Evolutionary conservation across 768 basidiomycete species (phyloP).

Genomic region (Hypholoma sublateritium): DNA sequence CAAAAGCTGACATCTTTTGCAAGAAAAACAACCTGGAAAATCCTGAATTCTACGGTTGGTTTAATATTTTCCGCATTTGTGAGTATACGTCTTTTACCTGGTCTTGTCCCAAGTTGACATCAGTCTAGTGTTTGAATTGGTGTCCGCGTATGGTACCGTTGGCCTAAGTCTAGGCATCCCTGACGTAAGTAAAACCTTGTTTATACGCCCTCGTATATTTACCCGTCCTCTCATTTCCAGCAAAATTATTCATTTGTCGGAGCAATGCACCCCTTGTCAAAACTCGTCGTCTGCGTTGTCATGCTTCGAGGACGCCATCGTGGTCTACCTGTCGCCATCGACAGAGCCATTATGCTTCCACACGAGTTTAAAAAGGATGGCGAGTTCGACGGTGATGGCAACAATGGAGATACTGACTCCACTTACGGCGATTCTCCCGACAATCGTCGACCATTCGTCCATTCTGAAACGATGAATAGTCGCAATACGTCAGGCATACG

Average conservation of each 20-base stretch:
- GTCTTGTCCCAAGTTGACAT: not conserved
- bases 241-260: constrained; percentile 82
- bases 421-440: not conserved
- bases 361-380: constrained; percentile 48
- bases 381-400: constrained; percentile 11
- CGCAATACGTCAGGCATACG: constrained; percentile 12
- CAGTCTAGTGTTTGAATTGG: constrained; percentile 74
- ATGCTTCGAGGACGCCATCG: constrained; percentile 96
- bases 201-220: not conserved
- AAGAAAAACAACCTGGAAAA: constrained; percentile 63
- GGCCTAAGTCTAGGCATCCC: constrained; percentile 89
- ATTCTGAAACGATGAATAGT: constrained; percentile 18
- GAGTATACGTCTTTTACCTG: constrained; percentile 23
- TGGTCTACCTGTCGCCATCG: constrained; percentile 84
- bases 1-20: constrained; percentile 1
- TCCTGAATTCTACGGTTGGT: constrained; percentile 58
- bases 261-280: constrained; percentile 76
- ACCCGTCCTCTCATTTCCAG: constrained; percentile 35
- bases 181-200: constrained; percentile 45
- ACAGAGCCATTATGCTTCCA: constrained; percentile 83
- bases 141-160: constrained; percentile 87
- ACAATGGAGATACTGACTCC: too few relatives aligned
- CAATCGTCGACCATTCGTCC: constrained; percentile 6
- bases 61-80: constrained; percentile 83
- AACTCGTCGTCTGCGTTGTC: constrained; percentile 81